These are phyloP conservation scores for Oryza officinalis DNA, from an alignment of 176 grass and related monocot species.

Conservation along the genomic window DNA sequence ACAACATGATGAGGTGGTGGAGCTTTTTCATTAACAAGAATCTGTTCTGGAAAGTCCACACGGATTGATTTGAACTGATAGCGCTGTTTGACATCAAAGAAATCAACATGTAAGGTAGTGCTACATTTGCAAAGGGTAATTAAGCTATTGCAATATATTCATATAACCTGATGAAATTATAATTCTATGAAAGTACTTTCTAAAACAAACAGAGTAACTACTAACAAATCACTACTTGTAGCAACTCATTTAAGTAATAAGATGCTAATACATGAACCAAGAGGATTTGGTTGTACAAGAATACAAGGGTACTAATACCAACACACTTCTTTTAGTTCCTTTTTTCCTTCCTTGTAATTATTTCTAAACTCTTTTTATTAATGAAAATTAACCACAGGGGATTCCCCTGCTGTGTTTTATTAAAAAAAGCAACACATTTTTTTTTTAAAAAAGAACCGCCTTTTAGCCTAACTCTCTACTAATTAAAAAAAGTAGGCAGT, in stretches of 20 bases:
- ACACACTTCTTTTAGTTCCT: not conserved
- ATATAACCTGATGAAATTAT: not conserved
- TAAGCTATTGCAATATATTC: not conserved
- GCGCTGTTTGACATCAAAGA: conserved; percentile 48
- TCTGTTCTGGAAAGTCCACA: conserved; percentile 68
- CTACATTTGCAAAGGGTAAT: not conserved
- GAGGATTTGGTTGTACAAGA: not conserved
- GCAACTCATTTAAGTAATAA: not conserved
- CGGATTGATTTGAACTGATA: conserved; percentile 58
- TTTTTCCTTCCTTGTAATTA: not conserved
- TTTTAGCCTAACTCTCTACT: not conserved
- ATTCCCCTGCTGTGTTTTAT: not conserved
- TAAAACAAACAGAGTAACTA: not conserved
- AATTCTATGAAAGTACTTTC: not conserved
- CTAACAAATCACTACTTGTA: not conserved
- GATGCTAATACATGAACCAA: not conserved
- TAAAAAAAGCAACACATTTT: not conserved
- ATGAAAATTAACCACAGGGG: not conserved
- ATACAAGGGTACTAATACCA: not conserved
- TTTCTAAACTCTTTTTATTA: not conserved
- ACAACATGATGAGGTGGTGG: conserved; percentile 46
- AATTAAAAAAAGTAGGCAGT: not conserved
- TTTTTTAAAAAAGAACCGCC: not conserved
- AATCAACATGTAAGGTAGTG: not conserved
- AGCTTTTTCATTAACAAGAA: conserved; percentile 66